phyloP scores from a whole-genome alignment of 257 asterid genomes.

The Solanum ahanhuiri region DNA sequence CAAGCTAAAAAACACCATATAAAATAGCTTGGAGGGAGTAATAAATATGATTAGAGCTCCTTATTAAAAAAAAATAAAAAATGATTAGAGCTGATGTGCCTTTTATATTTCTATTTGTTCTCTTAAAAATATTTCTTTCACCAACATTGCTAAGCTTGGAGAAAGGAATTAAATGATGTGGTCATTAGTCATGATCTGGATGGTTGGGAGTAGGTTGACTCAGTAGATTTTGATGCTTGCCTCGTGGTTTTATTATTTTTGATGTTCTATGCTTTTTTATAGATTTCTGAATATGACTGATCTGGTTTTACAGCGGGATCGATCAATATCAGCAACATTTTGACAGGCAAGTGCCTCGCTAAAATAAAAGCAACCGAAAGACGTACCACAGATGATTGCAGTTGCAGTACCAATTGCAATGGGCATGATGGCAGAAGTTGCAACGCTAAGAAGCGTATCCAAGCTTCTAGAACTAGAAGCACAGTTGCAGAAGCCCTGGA shows the following conservation, averaged over 20 bases:
- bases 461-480: conserved; percentile 49
- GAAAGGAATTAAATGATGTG: not conserved
- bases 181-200: not conserved
- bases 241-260: not conserved
- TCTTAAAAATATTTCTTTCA: not conserved
- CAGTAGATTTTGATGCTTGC: not conserved
- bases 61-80: not conserved
- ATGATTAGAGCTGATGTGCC: not conserved
- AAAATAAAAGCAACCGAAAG: conserved; percentile 69
- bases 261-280: not conserved
- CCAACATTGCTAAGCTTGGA: not conserved
- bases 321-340: conserved; percentile 84
- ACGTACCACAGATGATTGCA: conserved; percentile 39
- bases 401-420: conserved; percentile 36
- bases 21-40: not conserved
- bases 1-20: not conserved
- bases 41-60: not conserved
- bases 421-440: conserved; percentile 44
- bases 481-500: conserved; percentile 84
- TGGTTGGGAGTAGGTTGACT: not conserved
- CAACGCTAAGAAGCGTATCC: conserved; percentile 42
- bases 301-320: conserved; percentile 68
- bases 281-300: not conserved
- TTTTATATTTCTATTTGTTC: not conserved
- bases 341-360: conserved; percentile 93